Conservation (phyloP, 2,329 filamentous ascomycete species). For the Alternaria solani region DNA sequence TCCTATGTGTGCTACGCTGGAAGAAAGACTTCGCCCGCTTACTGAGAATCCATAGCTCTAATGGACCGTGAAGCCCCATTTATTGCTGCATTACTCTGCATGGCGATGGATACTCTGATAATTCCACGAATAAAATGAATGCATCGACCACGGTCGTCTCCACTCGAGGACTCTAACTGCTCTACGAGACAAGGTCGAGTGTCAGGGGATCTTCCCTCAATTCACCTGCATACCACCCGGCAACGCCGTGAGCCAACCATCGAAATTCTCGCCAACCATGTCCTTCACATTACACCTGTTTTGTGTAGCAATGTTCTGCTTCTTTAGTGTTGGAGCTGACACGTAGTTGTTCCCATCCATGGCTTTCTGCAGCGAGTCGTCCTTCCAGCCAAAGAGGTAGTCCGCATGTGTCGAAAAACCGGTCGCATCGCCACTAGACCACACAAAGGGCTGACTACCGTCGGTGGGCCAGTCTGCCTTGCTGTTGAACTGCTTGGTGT, state of each 20-base stretch:
- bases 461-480: slow-evolving; percentile 44
- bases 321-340: slow-evolving; percentile 40
- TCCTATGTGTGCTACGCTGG: background rate
- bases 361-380: slow-evolving; percentile 19
- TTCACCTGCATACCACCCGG: slow-evolving; percentile 15
- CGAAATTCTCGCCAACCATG: slow-evolving; percentile 43
- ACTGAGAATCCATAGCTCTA: too few relatives aligned
- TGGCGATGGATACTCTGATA: background rate
- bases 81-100: background rate
- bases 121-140: background rate
- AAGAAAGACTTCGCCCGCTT: too few relatives aligned
- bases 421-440: slow-evolving; percentile 39
- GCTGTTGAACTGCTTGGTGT: slow-evolving; percentile 43
- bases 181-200: background rate
- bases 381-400: slow-evolving; percentile 43
- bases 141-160: background rate
- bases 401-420: slow-evolving; percentile 43
- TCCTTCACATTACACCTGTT: slow-evolving; percentile 46
- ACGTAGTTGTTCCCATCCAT: slow-evolving; percentile 45
- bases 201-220: background rate
- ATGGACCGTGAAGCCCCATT: too few relatives aligned
- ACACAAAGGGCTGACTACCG: slow-evolving; percentile 44
- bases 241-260: slow-evolving; percentile 38
- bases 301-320: slow-evolving; percentile 44
- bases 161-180: background rate